Evolutionary conservation across 2,329 filamentous ascomycete genomes (phyloP).

Genomic region (Calcarisporium arbuscula): DNA sequence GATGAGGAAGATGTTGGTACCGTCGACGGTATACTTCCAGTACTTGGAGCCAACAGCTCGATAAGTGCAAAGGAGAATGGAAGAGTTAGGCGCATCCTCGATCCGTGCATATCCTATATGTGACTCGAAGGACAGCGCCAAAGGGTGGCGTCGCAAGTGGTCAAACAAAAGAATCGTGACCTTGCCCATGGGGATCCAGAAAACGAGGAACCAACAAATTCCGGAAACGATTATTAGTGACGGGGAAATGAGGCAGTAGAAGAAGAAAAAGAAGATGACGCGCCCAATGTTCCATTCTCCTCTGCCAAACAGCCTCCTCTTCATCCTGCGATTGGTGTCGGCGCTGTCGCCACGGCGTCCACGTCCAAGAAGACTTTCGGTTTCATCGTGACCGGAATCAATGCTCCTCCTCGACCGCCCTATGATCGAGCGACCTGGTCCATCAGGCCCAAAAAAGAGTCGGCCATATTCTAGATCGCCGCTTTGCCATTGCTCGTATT

Average conservation of each 20-base stretch:
- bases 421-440: conserved; percentile 71
- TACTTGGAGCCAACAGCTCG: conserved; percentile 90
- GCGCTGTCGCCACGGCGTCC: conserved; percentile 44
- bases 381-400: conserved; percentile 78
- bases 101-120: conserved; percentile 70
- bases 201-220: conserved; percentile 93
- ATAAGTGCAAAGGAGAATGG: conserved; percentile 93
- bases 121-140: conserved; percentile 89
- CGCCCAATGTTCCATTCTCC: conserved; percentile 93
- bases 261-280: conserved; percentile 93
- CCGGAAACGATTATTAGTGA: conserved; percentile 78
- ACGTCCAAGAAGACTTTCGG: conserved; percentile 76
- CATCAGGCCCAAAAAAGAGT: conserved; percentile 86
- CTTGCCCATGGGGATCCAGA: conserved; percentile 98
- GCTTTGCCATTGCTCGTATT: conserved; percentile 99
- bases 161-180: conserved; percentile 84
- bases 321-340: conserved; percentile 41
- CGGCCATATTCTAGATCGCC: conserved; percentile 93
- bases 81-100: conserved; percentile 66
- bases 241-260: conserved; percentile 87
- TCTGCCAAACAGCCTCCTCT: conserved; percentile 86
- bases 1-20: conserved; percentile 98
- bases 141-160: conserved; percentile 84
- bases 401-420: conserved; percentile 83
- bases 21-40: conserved; percentile 99